Evolutionary conservation across 768 basidiomycete genomes (phyloP), one percentile per base, ranked within the genome.

Genomic region (Amanita rimosa): DNA sequence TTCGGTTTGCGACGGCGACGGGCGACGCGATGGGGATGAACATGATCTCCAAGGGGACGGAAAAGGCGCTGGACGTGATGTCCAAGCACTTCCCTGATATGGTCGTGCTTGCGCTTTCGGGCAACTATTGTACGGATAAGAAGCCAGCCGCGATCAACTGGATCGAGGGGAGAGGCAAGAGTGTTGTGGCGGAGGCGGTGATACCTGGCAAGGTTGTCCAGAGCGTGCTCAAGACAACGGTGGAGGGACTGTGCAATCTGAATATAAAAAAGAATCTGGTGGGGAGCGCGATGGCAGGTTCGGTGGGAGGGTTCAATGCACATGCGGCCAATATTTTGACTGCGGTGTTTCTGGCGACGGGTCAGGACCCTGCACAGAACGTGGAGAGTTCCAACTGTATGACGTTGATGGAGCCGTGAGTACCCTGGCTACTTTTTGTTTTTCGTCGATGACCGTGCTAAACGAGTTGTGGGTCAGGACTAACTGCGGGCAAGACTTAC

Each of bases 21-120:
- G 96, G 94, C 26, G 95, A 98, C 59, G 95, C 96, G 36, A 99
- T 98, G 95, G 96, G 96, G 14, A 99, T 99, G 96, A 99, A 99
- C 73, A 99, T 98, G 96, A 96, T 98, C 60, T 89, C 86, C 7
- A 99, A 99, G 68, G 96, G 94, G 2, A 93, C 92, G 8, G 96
- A 98, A 70, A 88, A 87, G 66, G 93, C 93, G 17, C 75, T 99
- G 10, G 91, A 85, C 58, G 76, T 73, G 17, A 74, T 91, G 76
- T 73, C 76, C 56, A 71, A 72, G 44, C 65, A 81, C 58, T 99
- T 91, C 72, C 95, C 95, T 3, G 82, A 84, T 52, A 97, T 97
- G 94, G 65, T 80, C 48, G 81, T 92, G 36, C 75, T 96, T 29
- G 88, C 95, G 7, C 76, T 99, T 13, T 90, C 85, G 4, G 96